phyloP scores from a whole-genome alignment of 345 rosid genomes.

The Linum tenue region DNA sequence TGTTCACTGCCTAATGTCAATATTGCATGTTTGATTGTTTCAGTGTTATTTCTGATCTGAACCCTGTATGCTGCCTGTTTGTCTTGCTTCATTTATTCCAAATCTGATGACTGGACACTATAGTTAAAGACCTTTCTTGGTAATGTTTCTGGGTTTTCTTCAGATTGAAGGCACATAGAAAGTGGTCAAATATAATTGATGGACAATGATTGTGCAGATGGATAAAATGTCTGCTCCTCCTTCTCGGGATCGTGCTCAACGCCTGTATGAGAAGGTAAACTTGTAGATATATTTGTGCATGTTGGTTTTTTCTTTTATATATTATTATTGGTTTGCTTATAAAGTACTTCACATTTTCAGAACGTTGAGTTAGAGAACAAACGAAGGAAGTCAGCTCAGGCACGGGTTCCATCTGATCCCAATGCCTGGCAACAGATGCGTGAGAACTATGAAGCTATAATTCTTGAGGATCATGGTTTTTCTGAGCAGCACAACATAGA shows the following conservation, averaged over 20 bases:
- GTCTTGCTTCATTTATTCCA: background rate
- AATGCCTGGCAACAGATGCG: conserved; percentile 92
- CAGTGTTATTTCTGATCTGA: background rate
- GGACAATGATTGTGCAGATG: conserved; percentile 70
- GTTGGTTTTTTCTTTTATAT: background rate
- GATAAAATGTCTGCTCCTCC: conserved; percentile 73
- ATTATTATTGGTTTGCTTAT: background rate
- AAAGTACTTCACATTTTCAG: conserved; percentile 25
- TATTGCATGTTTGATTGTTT: background rate
- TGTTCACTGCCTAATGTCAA: background rate
- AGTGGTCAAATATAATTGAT: conserved; percentile 27
- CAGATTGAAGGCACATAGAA: conserved; percentile 27
- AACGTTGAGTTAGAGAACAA: conserved; percentile 70
- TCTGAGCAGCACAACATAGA: conserved; percentile 80
- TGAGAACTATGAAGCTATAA: conserved; percentile 88
- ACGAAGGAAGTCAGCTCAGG: conserved; percentile 65
- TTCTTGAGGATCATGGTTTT: conserved; percentile 85
- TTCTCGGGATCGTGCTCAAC: conserved; percentile 65
- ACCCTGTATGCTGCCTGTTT: background rate
- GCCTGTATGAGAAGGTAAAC: conserved; percentile 66
- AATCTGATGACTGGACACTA: background rate
- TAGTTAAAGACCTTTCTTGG: background rate
- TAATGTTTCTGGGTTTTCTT: conserved; percentile 12
- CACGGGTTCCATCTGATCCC: conserved; percentile 70
- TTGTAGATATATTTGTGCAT: background rate